These are phyloP conservation scores for Pinus albicaulis DNA, from an alignment of 75 land plant genomes.

Conservation along the genomic window DNA sequence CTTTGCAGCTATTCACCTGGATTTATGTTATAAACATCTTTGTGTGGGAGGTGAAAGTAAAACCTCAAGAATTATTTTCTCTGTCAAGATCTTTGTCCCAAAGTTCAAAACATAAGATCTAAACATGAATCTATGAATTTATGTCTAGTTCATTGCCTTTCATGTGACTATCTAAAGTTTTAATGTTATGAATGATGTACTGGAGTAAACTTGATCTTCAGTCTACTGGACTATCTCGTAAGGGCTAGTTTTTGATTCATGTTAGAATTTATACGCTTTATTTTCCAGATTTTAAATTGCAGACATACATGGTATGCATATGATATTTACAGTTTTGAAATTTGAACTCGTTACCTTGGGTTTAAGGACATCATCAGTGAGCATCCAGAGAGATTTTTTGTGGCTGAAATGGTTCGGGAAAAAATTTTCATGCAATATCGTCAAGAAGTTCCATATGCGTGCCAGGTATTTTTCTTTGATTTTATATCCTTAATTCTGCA, in stretches of 20 bases:
- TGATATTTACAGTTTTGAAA: constrained; percentile 11
- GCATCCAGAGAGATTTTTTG: constrained; percentile 97
- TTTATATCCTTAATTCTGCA: background rate
- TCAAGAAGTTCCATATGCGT: constrained; percentile 94
- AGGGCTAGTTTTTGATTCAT: background rate
- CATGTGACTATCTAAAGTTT: background rate
- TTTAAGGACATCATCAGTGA: constrained; percentile 90
- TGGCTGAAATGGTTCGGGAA: constrained; percentile 91
- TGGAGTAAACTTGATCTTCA: background rate
- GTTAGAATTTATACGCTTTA: background rate
- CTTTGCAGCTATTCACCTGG: background rate
- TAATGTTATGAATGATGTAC: background rate
- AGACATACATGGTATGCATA: background rate
- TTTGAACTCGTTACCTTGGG: constrained; percentile 3
- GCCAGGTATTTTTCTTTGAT: constrained; percentile 55
- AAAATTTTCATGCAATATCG: constrained; percentile 91
- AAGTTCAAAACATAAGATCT: background rate
- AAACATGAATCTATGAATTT: background rate
- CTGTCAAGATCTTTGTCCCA: background rate
- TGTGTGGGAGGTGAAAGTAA: background rate
- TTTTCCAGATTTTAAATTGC: background rate
- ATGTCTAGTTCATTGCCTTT: background rate
- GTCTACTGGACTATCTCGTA: background rate
- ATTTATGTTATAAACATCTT: background rate
- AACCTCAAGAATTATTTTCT: background rate